These are phyloP conservation scores for Adiantum capillusveneris DNA, from an alignment of 75 land plant genomes.

Conservation along the genomic window DNA sequence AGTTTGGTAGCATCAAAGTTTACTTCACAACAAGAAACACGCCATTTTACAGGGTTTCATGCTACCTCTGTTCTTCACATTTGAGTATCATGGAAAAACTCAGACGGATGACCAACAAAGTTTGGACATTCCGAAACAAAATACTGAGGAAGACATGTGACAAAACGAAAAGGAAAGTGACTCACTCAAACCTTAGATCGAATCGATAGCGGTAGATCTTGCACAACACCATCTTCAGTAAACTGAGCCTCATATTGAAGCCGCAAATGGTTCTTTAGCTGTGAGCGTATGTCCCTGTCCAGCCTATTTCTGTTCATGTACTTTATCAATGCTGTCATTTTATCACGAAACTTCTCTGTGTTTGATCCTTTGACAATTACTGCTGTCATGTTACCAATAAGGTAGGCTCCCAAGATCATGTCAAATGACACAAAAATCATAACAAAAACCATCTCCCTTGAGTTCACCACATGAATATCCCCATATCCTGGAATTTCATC, in stretches of 20 bases:
- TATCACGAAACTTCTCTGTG: conserved; percentile 41
- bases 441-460: conserved; percentile 46
- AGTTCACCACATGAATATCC: conserved; percentile 51
- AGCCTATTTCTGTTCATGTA: conserved; percentile 43
- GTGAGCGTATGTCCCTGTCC: conserved; percentile 29
- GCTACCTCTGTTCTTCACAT: too few species aligned
- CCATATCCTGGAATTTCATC: conserved; percentile 37
- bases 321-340: conserved; percentile 33
- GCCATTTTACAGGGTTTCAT: too few species aligned
- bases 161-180: background rate
- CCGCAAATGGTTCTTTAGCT: conserved; percentile 30
- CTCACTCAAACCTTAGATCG: conserved; percentile 40
- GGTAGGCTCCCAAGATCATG: conserved; percentile 51
- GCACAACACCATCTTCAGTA: conserved; percentile 22
- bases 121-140: background rate
- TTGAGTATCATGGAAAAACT: background rate
- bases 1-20: too few species aligned
- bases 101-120: background rate
- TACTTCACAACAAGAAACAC: too few species aligned
- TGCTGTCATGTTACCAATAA: conserved; percentile 54
- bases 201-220: conserved; percentile 32
- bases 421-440: conserved; percentile 46
- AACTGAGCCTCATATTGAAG: conserved; percentile 38
- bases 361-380: conserved; percentile 46
- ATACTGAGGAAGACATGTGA: background rate